Evolutionary conservation across 2,329 filamentous ascomycete species (phyloP).

Genomic region (Paraconiothyrium sp.): DNA sequence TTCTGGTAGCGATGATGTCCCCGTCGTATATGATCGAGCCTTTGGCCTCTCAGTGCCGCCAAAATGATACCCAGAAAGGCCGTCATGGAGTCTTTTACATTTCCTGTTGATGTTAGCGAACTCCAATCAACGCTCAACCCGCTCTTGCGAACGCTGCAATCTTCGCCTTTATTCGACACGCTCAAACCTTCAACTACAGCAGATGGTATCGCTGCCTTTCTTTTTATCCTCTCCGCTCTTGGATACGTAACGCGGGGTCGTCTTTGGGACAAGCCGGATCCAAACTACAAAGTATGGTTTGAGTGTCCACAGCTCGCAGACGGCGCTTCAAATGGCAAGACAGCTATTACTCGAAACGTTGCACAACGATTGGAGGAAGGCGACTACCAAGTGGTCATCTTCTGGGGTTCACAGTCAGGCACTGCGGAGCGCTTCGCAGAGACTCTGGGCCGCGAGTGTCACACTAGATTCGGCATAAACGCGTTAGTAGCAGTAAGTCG

Average conservation of each 20-base stretch:
- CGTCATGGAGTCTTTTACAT: conserved; percentile 27
- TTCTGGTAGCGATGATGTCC: neutral
- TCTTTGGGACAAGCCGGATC: conserved; percentile 61
- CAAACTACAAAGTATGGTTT: conserved; percentile 59
- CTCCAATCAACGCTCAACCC: conserved; percentile 27
- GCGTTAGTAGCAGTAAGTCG: conserved; percentile 45
- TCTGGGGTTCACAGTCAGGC: conserved; percentile 62
- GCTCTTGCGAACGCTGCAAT: conserved; percentile 21
- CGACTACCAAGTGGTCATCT: conserved; percentile 49
- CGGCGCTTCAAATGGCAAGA: conserved; percentile 30
- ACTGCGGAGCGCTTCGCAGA: conserved; percentile 57
- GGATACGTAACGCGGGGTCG: conserved; percentile 55
- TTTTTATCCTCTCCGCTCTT: conserved; percentile 49
- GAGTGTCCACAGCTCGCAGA: conserved; percentile 59
- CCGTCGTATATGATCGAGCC: neutral
- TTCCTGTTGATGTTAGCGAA: conserved; percentile 25
- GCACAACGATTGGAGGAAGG: conserved; percentile 55
- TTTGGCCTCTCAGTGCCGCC: neutral
- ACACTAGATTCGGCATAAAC: conserved; percentile 52
- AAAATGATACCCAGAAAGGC: neutral
- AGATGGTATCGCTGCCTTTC: conserved; percentile 49
- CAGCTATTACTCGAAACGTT: conserved; percentile 56
- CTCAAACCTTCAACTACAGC: conserved; percentile 47
- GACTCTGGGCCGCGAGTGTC: conserved; percentile 52
- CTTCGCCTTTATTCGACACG: conserved; percentile 23